Evolutionary conservation across 2,329 filamentous ascomycete genomes (phyloP), one percentile per base, ranked within the genome.

Genomic region (Aspergillus felis): DNA sequence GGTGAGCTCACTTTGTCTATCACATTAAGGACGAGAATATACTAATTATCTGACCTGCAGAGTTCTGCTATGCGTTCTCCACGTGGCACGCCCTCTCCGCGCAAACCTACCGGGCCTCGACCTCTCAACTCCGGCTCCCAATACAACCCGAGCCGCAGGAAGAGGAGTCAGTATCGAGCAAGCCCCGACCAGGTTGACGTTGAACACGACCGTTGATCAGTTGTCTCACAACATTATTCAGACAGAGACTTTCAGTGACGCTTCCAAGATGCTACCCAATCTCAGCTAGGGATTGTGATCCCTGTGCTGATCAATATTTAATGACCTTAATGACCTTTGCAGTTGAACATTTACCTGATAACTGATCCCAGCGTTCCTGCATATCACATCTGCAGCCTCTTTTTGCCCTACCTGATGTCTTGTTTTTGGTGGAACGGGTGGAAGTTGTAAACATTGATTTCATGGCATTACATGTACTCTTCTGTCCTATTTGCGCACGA

Each of bases 41-140:
- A 46, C 57, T 66, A 57, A 65, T 2, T 2, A 41, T 14, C 22
- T 25, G 14, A 9, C 24, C 20, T 51, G 32, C 55, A 74, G 71
- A 66, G 63, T 58, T 72, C 71, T 51, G 64, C 66, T 25, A 68
- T 74, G 57, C 64, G 63, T 56, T 71, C 74, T 44, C 71, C 71
- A 17, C 67, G 66, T 53, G 69, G 58, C 54, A 64, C 61, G 17
- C 68, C 69, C 12, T 71, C 74, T 27, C 68, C 73, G 50, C 74
- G 78, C 52, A 80, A 79, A 65, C 78, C 78, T 41, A 79, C 78
- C 10, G 78, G 78, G 8, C 78, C 78, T 54, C 76, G 78, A 56
- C 78, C 78, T 8, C 70, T 79, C 51, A 75, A 70, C 20, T 75
- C 74, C 50, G 64, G 65, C 53, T 69, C 70, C 54, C 61, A 69